Base-by-base conservation (phyloP, 805 yeast genomes). In the Sugiyamaella mastotermitis region DNA sequence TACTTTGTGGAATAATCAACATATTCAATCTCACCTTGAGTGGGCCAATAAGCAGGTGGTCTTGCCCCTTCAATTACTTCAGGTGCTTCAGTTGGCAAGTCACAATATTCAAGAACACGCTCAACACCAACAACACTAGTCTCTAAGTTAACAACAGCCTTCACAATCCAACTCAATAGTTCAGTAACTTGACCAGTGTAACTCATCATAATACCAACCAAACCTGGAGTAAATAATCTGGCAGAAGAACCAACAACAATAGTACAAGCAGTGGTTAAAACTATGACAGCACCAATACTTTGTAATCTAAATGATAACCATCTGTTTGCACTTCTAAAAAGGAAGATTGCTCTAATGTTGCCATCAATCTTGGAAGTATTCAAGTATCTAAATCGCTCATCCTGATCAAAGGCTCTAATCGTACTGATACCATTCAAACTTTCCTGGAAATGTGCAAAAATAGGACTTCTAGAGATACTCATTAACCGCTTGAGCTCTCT, bases 241-340 rank as follows among this genome's bases (percentile, higher is more conserved):
- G 85, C 83, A 46, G 83, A 65, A 17, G 84, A 71, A n/a, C 47
- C 39, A 43, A 77, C 56, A 30, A 84, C 78, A 31, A 90, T 71
- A 49, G 85, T 70, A 6, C 85, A 78, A 6, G 94, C 80, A 5
- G 95, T 78, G 24, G 82, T 79, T 41, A 86, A 68, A 50, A 85
- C 84, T 39, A 88, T 78, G 23, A 84, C 49, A 2, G 95, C 80
- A 15, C 96, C 94, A 53, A 88, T 68, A 38, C 80, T 76, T 58
- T 87, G 95, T 44, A 88, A 68, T 57, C 97, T 71, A 30, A 83
- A 88, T 13, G 94, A 88, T 41, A 88, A 72, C 97, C 97, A 88
- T 67, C 95, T 77, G 57, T 84, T 84, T 6, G 92, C 78, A 56
- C 81, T 83, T 38, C 81, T 74, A 9, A 88, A 70, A 27, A 94